These are phyloP conservation scores for Jatropha podagrica DNA, from an alignment of 441 rosid genomes.

Conservation along the genomic window DNA sequence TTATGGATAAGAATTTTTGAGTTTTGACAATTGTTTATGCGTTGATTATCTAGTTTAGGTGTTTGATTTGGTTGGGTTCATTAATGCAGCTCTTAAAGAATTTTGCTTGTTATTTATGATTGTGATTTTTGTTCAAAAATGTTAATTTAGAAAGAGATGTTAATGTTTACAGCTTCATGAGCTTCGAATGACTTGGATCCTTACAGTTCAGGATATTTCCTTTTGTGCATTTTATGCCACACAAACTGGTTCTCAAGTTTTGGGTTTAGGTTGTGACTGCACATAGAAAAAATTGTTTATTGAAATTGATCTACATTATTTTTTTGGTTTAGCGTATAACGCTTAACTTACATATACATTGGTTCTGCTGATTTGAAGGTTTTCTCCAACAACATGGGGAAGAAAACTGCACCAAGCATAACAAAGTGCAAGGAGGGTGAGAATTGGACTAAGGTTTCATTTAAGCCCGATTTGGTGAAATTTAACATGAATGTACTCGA, in stretches of 20 bases:
- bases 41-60: no score
- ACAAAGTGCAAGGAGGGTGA: constrained; percentile 65
- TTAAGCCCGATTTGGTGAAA: constrained; percentile 79
- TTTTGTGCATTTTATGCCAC: background rate
- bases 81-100: background rate
- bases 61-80: no score
- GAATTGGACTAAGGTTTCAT: constrained; percentile 92
- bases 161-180: no score
- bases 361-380: constrained; percentile 47
- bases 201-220: background rate
- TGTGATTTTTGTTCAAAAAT: background rate
- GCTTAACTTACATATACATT: background rate
- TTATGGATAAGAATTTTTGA: no score
- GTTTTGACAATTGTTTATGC: no score
- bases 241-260: no score
- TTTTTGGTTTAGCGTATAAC: background rate
- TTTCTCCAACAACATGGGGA: constrained; percentile 85
- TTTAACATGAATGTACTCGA: constrained; percentile 80
- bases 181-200: no score
- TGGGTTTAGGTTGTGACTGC: background rate
- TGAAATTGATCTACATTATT: background rate
- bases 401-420: constrained; percentile 61
- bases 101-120: background rate
- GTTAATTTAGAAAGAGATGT: no score
- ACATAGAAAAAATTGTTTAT: background rate